phyloP scores from a whole-genome alignment of 2,329 filamentous ascomycete species.

The Catunica adiposa region DNA sequence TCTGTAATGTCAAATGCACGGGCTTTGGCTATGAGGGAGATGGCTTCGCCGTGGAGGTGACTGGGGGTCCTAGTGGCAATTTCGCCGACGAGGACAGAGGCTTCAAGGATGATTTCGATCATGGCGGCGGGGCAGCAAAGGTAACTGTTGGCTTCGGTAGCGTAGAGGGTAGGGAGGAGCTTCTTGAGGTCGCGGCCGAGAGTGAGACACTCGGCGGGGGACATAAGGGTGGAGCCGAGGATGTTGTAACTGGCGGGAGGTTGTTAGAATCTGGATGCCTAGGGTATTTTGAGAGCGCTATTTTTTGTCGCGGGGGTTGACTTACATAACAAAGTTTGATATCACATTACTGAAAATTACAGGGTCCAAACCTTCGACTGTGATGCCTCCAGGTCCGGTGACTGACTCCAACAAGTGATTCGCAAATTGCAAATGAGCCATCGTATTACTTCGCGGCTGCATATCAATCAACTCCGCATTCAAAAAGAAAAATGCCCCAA shows the following conservation, averaged over 20 bases:
- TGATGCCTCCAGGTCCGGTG: conserved; percentile 18
- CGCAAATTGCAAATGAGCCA: conserved; percentile 30
- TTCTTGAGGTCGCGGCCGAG: conserved; percentile 26
- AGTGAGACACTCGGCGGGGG: conserved; percentile 23
- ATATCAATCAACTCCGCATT: conserved; percentile 35
- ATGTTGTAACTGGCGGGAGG: conserved; percentile 25
- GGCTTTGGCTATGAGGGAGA: conserved; percentile 26
- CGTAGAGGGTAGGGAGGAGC: conserved; percentile 25
- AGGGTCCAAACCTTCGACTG: conserved; percentile 16
- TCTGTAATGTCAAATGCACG: conserved; percentile 26
- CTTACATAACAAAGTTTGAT: conserved; percentile 32
- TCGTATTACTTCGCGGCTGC: conserved; percentile 27
- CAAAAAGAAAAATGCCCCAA: conserved; percentile 18
- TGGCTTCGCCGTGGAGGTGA: conserved; percentile 22
- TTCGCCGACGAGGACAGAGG: conserved; percentile 26
- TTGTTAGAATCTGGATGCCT: not conserved
- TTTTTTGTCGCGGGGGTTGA: too few relatives aligned
- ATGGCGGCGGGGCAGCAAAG: conserved; percentile 28
- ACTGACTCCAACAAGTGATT: conserved; percentile 26
- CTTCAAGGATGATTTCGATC: conserved; percentile 29
- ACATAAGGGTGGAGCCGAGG: conserved; percentile 24
- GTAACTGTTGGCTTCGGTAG: conserved; percentile 27
- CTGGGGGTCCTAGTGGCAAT: conserved; percentile 21
- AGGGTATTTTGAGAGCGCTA: not conserved
- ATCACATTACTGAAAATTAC: conserved; percentile 27